Evolutionary conservation across 2,329 filamentous ascomycete species (phyloP), one percentile per base, ranked within the genome.

Genomic region (Lasiodiplodia citricola): DNA sequence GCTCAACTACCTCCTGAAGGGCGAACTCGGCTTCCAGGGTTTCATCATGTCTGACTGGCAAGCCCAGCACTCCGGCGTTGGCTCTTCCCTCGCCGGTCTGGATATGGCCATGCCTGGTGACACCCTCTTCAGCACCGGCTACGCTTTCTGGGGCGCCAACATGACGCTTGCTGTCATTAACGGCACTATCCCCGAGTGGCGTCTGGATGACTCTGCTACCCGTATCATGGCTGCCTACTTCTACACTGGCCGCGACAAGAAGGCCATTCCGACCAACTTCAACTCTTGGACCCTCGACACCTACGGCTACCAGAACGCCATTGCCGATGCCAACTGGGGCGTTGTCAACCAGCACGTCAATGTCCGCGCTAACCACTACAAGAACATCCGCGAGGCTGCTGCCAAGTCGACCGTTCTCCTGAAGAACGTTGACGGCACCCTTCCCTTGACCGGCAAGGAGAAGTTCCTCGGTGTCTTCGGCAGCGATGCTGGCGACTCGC

Each of bases 61-160:
- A 72, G 92, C 91, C 4, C 91, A 93, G 74, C 91, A 94, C 74
- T 83, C 88, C 3, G 91, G 91, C 71, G 89, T 87, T 5, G 83
- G 88, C 31, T 87, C 86, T 44, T 90, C 92, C 2, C 83, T 88
- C 47, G 91, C 92, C 25, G 93, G 92, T 50, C 83, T 96, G 28
- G 93, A 96, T 78, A 94, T 96, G 92, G 86, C 87, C n/a, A 96
- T 96, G 93, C 92, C 92, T 0, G 92, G 93, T 67, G 95, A 97
- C 76, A 91, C 91, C 1, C 72, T 81, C 23, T 97, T 97, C 82
- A 88, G 91, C 79, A 88, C 87, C 4, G 92, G 92, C 7, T 79
- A 81, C 63, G 91, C 90, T 21, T 96, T 85, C 84, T 97, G 92
- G 91, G 95, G 95, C 11, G 83, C 90, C 35, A 98, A 98, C 80